A percentile compares a stretch with the other conserved stretches of the same genome.
Conservation (phyloP, 1,284 basidiomycete species). For the Melampsora americana region DNA sequence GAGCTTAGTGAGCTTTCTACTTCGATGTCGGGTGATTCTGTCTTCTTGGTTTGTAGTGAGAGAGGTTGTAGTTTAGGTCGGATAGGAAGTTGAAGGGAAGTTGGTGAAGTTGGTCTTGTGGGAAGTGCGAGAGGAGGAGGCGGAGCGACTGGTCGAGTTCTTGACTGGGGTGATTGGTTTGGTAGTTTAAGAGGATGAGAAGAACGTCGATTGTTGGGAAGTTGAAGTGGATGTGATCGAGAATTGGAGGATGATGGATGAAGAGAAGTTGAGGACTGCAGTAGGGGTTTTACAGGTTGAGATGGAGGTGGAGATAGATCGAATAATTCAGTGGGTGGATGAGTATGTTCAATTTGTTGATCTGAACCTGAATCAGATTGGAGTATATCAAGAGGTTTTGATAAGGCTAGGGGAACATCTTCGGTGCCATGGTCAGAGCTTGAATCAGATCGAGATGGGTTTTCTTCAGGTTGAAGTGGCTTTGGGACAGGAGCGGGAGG, state of each 20-base stretch:
- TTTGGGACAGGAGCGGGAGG: slow-evolving; percentile 21
- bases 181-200: background rate
- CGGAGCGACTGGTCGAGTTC: background rate
- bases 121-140: background rate
- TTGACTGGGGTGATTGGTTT: background rate
- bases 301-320: background rate
- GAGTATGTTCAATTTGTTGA: background rate
- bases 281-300: background rate
- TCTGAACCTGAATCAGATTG: background rate
- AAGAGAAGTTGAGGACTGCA: background rate
- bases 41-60: background rate
- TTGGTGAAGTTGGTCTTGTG: background rate
- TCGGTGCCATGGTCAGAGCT: slow-evolving; percentile 11
- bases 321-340: background rate
- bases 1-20: slow-evolving; percentile 41
- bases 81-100: background rate
- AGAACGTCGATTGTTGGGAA: background rate
- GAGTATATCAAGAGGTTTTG: background rate
- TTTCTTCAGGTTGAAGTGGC: slow-evolving; percentile 43
- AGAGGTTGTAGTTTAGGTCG: background rate
- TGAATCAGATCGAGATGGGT: slow-evolving; percentile 44
- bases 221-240: background rate
- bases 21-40: slow-evolving; percentile 39
- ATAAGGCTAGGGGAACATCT: background rate
- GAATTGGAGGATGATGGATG: too few relatives aligned